Conservation (phyloP, 2,329 filamentous ascomycete genomes). For the Phyllosticta citribraziliensis region DNA sequence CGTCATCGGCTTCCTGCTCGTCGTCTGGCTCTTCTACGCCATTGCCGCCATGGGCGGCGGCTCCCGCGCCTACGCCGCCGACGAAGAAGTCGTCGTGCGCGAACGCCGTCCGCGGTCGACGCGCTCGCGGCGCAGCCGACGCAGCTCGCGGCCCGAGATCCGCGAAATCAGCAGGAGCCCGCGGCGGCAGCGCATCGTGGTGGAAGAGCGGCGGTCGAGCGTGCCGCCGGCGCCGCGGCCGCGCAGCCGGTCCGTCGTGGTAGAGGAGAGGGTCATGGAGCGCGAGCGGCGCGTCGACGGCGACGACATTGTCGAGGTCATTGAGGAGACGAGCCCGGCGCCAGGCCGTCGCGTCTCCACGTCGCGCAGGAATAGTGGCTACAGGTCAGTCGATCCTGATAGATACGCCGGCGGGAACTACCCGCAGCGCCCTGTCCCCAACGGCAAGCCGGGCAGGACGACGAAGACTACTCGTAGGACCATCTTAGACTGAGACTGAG, state of each 20-base stretch:
- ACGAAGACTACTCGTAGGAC: neutral
- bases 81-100: conserved; percentile 50
- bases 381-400: conserved; percentile 39
- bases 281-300: conserved; percentile 29
- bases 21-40: conserved; percentile 42
- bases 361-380: conserved; percentile 32
- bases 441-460: conserved; percentile 4
- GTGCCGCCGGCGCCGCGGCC: conserved; percentile 14
- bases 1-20: conserved; percentile 43
- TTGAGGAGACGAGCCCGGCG: conserved; percentile 44
- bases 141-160: conserved; percentile 22
- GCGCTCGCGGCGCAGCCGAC: conserved; percentile 23
- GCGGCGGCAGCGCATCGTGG: conserved; percentile 26
- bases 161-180: conserved; percentile 30
- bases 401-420: conserved; percentile 28
- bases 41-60: conserved; percentile 26
- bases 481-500: neutral
- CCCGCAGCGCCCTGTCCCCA: conserved; percentile 12
- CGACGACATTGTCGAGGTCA: conserved; percentile 49
- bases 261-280: conserved; percentile 28
- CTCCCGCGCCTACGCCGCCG: conserved; percentile 33
- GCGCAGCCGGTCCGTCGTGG: conserved; percentile 30
- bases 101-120: conserved; percentile 17
- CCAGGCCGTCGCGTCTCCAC: conserved; percentile 20
- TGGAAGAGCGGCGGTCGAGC: conserved; percentile 22